A percentile compares a stretch with the other conserved stretches of the same genome.
Evolutionary conservation across 192 early-diverging fungal species (phyloP).

Genomic region (Geranomyces michiganensis): DNA sequence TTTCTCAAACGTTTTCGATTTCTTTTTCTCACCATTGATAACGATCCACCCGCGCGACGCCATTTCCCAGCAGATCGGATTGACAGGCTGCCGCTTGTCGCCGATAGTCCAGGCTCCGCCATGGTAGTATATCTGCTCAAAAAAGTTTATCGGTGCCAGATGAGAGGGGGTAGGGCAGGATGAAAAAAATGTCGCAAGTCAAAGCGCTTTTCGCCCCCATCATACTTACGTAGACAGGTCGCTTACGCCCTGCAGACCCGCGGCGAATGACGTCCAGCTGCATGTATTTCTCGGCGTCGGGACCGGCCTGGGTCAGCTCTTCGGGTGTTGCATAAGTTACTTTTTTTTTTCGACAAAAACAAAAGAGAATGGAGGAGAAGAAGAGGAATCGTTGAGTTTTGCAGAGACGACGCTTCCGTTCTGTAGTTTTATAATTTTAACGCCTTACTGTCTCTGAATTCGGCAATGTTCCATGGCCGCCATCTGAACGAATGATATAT

Average conservation of each 20-base stretch:
- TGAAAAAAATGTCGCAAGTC: no score
- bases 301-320: background rate
- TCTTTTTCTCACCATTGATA: background rate
- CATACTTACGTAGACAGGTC: background rate
- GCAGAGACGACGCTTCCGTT: no score
- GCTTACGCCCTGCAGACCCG: background rate
- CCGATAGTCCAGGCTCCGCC: constrained; percentile 69
- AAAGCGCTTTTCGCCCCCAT: background rate
- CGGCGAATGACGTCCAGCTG: background rate
- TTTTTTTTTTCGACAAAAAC: background rate
- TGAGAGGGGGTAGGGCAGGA: constrained; percentile 7
- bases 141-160: background rate
- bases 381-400: no score
- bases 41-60: constrained; percentile 38
- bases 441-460: no score
- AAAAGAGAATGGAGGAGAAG: no score
- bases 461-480: no score
- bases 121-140: constrained; percentile 55
- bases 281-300: background rate
- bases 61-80: constrained; percentile 43
- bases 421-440: no score
- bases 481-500: no score
- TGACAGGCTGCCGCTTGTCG: constrained; percentile 46
- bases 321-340: constrained; percentile 5
- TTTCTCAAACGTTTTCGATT: no score